Conservation (phyloP, 2,329 filamentous ascomycete species). For the Fonsecaea erecta region DNA sequence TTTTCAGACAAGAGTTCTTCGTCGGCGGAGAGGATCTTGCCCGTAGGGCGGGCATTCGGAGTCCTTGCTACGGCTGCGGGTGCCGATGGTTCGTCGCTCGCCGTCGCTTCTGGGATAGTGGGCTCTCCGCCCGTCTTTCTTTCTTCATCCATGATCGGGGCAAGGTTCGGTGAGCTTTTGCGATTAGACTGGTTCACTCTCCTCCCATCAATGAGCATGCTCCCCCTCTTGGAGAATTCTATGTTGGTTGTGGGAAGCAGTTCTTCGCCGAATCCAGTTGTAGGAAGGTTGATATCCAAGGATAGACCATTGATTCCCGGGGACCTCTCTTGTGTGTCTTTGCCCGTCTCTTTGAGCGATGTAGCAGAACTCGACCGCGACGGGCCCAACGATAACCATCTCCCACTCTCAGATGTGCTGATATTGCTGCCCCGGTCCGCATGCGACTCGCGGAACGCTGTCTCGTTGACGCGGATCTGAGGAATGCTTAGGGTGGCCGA, state of each 20-base stretch:
- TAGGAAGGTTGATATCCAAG: constrained; percentile 56
- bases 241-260: constrained; percentile 58
- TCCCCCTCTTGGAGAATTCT: constrained; percentile 65
- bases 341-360: constrained; percentile 21
- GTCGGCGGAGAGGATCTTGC: constrained; percentile 64
- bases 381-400: constrained; percentile 28
- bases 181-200: constrained; percentile 47
- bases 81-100: background rate
- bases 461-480: constrained; percentile 31
- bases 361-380: constrained; percentile 14
- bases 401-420: constrained; percentile 17
- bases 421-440: constrained; percentile 16
- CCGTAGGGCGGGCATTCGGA: constrained; percentile 46
- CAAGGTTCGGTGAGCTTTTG: constrained; percentile 28
- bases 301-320: constrained; percentile 49
- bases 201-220: constrained; percentile 61
- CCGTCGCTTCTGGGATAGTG: constrained; percentile 29
- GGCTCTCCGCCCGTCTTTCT: constrained; percentile 29
- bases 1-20: constrained; percentile 67
- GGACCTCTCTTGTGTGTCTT: constrained; percentile 41
- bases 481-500: constrained; percentile 32
- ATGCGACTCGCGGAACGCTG: constrained; percentile 4
- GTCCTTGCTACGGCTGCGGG: constrained; percentile 40
- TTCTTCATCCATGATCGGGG: constrained; percentile 33
- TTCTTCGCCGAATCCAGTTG: constrained; percentile 53